Evolutionary conservation across 2,329 filamentous ascomycete species (phyloP).

Genomic region (Cladophialophora immunda): DNA sequence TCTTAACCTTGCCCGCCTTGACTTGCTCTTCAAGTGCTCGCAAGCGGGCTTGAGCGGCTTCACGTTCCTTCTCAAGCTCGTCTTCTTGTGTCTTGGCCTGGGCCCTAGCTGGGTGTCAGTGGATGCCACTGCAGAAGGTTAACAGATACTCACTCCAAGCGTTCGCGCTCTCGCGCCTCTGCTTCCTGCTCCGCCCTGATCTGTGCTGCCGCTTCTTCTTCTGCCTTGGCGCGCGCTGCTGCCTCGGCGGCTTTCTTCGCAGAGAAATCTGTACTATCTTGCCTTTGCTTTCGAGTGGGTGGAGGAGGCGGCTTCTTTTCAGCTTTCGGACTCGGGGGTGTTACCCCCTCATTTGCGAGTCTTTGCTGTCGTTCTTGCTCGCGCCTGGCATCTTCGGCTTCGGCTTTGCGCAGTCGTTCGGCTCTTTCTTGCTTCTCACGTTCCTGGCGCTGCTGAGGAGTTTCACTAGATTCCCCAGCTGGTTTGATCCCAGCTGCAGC

Average conservation of each 20-base stretch:
- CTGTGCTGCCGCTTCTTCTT: constrained; percentile 74
- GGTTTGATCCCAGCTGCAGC: constrained; percentile 92
- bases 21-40: constrained; percentile 94
- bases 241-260: constrained; percentile 67
- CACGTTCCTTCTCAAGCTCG: constrained; percentile 79
- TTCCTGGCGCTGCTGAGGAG: constrained; percentile 82
- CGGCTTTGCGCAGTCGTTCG: constrained; percentile 85
- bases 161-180: constrained; percentile 75
- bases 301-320: constrained; percentile 76
- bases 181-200: constrained; percentile 75
- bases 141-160: constrained; percentile 77
- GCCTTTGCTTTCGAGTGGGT: constrained; percentile 75
- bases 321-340: constrained; percentile 56
- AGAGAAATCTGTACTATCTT: constrained; percentile 62
- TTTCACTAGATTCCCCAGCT: constrained; percentile 80
- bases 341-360: constrained; percentile 77
- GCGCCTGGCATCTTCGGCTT: constrained; percentile 90
- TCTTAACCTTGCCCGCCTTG: constrained; percentile 89
- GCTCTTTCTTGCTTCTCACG: constrained; percentile 88
- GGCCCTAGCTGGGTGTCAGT: constrained; percentile 63
- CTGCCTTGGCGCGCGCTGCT: constrained; percentile 64
- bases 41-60: constrained; percentile 82
- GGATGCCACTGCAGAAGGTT: constrained; percentile 25
- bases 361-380: constrained; percentile 87
- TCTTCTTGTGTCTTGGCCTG: constrained; percentile 79